Evolutionary conservation across 73 alveolate species (phyloP), one percentile per base, ranked within the genome.

Genomic region (Paramecium biaurelia): DNA sequence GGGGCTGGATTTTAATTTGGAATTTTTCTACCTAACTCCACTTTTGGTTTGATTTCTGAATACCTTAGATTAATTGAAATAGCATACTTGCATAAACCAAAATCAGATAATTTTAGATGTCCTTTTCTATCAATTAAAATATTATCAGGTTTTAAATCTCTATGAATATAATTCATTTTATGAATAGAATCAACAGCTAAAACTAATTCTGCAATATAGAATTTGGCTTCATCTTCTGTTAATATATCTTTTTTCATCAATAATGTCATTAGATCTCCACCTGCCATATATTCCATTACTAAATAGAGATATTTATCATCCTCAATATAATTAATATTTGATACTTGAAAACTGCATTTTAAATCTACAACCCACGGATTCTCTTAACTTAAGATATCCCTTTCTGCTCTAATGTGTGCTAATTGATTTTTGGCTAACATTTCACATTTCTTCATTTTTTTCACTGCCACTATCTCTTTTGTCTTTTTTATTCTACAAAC

Each of bases 181-280:
- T 89, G 94, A 26, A 89, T 82, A 0, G 94, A 89, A 70, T 89
- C 94, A 68, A 89, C 87, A 1, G 94, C 89, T 9, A 89, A 70
- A 21, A 89, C 92, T 9, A 89, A 72, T 70, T 89, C 94, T 10
- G 94, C 94, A 24, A 72, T 89, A 45, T 89, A 89, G 56, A 89
- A 89, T 45, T 89, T 89, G 12, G 94, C 94, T 49, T 89, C 94
- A 21, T 89, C 94, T 35, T 89, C 94, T 0, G 92, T 89, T 28
- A 89, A 49, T 15, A 89, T 89, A 24, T 89, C 94, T 47, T 89
- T 89, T 82, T 89, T 89, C 85, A 89, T 89, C 26, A 89, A 92
- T 7, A 95, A 89, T 41, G 95, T 95, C 98, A 95, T 95, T 41
- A 95, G 76, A 85, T 95, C 98, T 21, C 98, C 98, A 2, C 98